phyloP scores from a whole-genome alignment of 176 grass and related monocot genomes.

The Chloris gayana region DNA sequence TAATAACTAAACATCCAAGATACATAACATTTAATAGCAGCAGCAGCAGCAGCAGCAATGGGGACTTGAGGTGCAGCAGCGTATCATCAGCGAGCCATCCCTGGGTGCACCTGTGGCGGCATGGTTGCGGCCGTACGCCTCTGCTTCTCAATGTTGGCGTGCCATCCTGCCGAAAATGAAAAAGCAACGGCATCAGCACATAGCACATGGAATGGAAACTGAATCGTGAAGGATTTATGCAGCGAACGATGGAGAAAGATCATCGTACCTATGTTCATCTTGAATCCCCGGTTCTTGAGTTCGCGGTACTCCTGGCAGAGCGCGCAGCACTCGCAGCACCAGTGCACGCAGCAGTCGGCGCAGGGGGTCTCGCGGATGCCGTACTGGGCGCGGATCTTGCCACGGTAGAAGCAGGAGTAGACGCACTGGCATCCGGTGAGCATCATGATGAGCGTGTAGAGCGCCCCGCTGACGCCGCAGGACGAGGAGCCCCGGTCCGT shows the following conservation, averaged over 20 bases:
- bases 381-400: conserved; percentile 64
- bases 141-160: conserved; percentile 60
- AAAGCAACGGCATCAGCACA: background rate
- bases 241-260: no score
- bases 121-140: conserved; percentile 32
- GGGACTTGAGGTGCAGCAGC: no score
- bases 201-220: no score
- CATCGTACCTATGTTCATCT: conserved; percentile 35
- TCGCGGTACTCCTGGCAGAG: conserved; percentile 82
- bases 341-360: conserved; percentile 71
- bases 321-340: conserved; percentile 65
- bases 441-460: conserved; percentile 50
- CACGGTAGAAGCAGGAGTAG: conserved; percentile 82
- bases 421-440: conserved; percentile 61
- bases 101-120: conserved; percentile 42
- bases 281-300: conserved; percentile 58
- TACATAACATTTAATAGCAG: no score
- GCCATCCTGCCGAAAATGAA: conserved; percentile 35
- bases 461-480: conserved; percentile 54
- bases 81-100: conserved; percentile 42
- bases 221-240: no score
- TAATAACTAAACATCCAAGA: no score
- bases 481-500: conserved; percentile 60
- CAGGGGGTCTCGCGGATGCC: conserved; percentile 58
- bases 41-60: no score